Base-by-base conservation (phyloP, 768 basidiomycete species). In the Leccinum subgranulosum region DNA sequence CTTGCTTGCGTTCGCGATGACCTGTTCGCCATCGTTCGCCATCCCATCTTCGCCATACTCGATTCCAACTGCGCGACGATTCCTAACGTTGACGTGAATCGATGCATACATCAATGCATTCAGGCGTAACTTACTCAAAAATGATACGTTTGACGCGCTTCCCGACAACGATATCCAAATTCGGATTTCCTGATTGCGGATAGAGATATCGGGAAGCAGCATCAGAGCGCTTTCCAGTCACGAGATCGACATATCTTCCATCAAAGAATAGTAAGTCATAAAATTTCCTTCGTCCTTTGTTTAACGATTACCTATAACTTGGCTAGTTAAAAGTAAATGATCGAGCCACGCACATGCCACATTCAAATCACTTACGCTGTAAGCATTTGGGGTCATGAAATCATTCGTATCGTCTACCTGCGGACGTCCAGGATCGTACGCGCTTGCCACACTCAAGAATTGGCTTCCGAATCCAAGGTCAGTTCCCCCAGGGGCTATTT, bases 181-280 rank as follows among this genome's bases (percentile, higher is more conserved):
- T 75, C 0, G 46, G n/a, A 8, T 63, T 64, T 43, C 66, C 61
- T 15, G 68, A 54, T 14, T 69, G 64, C 28, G 71, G 68, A 56
- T 76, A 78, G 14, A 77, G 49, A 57, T 72, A 73, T 54, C 67
- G 39, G 28, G 77, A 76, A 11, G 66, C 66, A 11, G 65, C 55
- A 51, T 71, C 69, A 6, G 59, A 69, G 14, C 69, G 69, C 19
- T 46, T 60, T 34, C 70, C 70, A 3, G 76, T 82, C 31, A 71
- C 66, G 3, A 61, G 68, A 57, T 81, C 75, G 15, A 87, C 74
- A 63, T 82, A 88, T 64, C 86, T 88, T 21, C 6, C 10, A 10
- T 34, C 11, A 36, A 2, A 19, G n/a, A 21, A 23, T 6, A 9
- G 21, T 12, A 6, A 36, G 17, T 39, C 10, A 3, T 46, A 14